Conservation (phyloP, 257 asterid species). For the Ballota nigra region DNA sequence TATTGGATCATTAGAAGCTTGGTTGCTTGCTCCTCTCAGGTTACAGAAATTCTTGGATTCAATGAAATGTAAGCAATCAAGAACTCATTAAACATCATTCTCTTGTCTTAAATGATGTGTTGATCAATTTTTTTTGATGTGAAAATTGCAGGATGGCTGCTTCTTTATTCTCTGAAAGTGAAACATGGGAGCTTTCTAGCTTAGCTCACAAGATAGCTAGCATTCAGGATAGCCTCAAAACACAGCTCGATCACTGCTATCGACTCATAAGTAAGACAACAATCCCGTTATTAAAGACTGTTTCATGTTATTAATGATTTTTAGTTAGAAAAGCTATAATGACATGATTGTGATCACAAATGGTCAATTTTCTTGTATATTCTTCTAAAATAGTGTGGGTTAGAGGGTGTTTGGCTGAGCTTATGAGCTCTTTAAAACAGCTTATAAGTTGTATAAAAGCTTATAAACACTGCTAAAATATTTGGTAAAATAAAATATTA, state of each 20-base stretch:
- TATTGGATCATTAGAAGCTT: slow-evolving; percentile 72
- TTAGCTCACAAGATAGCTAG: slow-evolving; percentile 49
- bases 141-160: slow-evolving; percentile 40
- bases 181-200: slow-evolving; percentile 75
- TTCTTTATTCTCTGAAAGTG: too few relatives aligned
- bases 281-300: too few relatives aligned
- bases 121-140: not conserved
- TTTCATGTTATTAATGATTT: too few relatives aligned
- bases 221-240: slow-evolving; percentile 53
- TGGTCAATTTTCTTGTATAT: too few relatives aligned
- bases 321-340: too few relatives aligned
- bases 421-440: too few relatives aligned
- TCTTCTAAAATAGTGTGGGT: not conserved
- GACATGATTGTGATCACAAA: too few relatives aligned
- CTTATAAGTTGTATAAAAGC: too few relatives aligned
- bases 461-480: too few relatives aligned
- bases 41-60: slow-evolving; percentile 47
- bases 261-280: slow-evolving; percentile 53
- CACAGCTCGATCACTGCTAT: slow-evolving; percentile 51
- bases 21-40: slow-evolving; percentile 65
- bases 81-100: not conserved
- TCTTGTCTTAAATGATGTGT: not conserved
- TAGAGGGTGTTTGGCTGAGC: too few relatives aligned
- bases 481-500: too few relatives aligned
- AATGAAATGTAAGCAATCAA: slow-evolving; percentile 45